Conservation (phyloP, 1,284 basidiomycete genomes). For the Amylostereum areolatum region DNA sequence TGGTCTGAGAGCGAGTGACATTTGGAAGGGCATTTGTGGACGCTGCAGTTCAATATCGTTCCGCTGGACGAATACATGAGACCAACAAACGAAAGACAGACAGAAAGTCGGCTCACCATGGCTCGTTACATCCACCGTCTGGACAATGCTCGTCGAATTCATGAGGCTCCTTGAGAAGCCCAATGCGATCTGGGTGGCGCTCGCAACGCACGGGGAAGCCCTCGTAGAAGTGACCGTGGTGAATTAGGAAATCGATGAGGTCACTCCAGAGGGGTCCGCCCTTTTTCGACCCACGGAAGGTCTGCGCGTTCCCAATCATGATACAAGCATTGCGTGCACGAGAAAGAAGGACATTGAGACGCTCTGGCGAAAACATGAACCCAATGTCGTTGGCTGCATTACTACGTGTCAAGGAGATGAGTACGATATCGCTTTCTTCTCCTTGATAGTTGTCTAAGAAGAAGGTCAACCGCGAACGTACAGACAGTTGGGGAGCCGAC, state of each 20-base stretch:
- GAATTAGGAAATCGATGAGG: constrained; percentile 38
- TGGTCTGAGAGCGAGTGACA: neutral
- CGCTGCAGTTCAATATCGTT: neutral
- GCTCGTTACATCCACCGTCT: constrained; percentile 54
- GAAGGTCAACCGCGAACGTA: constrained; percentile 4
- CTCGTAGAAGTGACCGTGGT: constrained; percentile 41
- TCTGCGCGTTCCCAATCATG: constrained; percentile 56
- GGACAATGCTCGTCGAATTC: constrained; percentile 51
- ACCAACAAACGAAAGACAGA: constrained; percentile 3
- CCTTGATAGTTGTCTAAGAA: constrained; percentile 58
- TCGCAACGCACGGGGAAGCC: constrained; percentile 58
- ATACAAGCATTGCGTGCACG: constrained; percentile 56
- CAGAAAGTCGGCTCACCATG: too few species aligned
- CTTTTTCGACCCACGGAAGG: constrained; percentile 47
- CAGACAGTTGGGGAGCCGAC: constrained; percentile 5
- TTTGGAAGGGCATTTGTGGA: neutral
- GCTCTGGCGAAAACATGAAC: constrained; percentile 60
- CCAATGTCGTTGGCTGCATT: constrained; percentile 51
- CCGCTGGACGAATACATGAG: neutral
- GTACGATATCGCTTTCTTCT: constrained; percentile 62
- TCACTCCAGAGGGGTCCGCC: constrained; percentile 44
- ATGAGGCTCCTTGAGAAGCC: constrained; percentile 28
- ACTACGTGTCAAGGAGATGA: constrained; percentile 53
- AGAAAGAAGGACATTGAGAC: constrained; percentile 63
- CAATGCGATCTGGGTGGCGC: constrained; percentile 38